Evolutionary conservation across 495 filamentous ascomycete genomes (phyloP), one percentile per base, ranked within the genome.

Genomic region (Annulohypoxylon bovei): DNA sequence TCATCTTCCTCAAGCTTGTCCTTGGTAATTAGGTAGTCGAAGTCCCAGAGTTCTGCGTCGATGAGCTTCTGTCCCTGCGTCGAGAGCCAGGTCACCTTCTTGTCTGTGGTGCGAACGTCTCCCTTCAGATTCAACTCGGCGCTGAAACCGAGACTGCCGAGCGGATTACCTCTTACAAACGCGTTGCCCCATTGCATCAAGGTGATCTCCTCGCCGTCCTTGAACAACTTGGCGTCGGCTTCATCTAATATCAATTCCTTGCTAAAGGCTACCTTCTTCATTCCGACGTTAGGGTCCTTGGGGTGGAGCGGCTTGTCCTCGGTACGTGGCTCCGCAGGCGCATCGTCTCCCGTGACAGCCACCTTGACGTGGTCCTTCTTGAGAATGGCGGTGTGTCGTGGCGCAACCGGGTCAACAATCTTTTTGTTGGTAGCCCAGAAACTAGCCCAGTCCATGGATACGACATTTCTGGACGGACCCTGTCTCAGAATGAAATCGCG

Each of bases 341-440:
- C 91, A 20, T 82, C 83, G 14, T 76, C 74, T 8, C 92, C 93
- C 42, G 83, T 87, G 47, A 97, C 77, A 12, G 82, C 89, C 5
- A 89, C 89, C 71, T 83, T 90, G 71, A 95, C 92, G 33, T 81
- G 80, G 58, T 90, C 84, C 70, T 90, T 85, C 67, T 88, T 86
- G 32, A 83, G 77, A 72, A 98, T 85, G 27, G 93, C 93, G 6
- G 93, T 96, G 83, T 95, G 93, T 52, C 94, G 90, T 3, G 91
- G 89, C 20, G 93, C 88, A 63, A 96, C 85, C 2, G 94, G 94
- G 77, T 98, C 94, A 70, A 97, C 96, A 73, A 93, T 90, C 81
- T 96, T 97, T 84, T 95, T 97, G 85, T 98, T 97, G 55, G 89
- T 92, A 7, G 93, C 92, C 94, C 94, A 97, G 85, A 97, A 93